These are phyloP conservation scores for Sporothrix inflata DNA, from an alignment of 2,329 filamentous ascomycete genomes.

Conservation along the genomic window DNA sequence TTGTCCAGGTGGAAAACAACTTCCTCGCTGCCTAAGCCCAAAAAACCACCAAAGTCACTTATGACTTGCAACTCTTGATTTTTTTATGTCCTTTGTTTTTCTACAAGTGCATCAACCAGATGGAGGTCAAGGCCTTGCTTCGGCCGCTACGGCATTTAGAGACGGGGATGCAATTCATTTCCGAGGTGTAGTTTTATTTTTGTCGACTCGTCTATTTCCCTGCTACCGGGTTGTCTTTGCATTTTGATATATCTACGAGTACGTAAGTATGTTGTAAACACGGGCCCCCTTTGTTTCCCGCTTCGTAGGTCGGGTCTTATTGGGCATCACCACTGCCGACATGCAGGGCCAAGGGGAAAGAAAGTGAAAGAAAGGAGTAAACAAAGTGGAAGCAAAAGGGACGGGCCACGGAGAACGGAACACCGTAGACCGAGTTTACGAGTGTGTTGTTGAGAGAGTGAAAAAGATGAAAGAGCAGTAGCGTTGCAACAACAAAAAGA, in stretches of 20 bases:
- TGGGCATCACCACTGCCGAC: not conserved
- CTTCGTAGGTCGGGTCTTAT: not conserved
- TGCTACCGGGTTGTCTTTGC: not conserved
- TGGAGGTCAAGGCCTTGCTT: not conserved
- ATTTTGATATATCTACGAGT: not conserved
- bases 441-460: not conserved
- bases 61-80: not conserved
- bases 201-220: not conserved
- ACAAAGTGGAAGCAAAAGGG: not conserved
- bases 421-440: not conserved
- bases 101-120: not conserved
- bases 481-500: not conserved
- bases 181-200: too few species aligned
- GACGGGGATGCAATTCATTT: not conserved
- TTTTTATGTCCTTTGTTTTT: not conserved
- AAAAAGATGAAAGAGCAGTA: not conserved
- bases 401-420: not conserved
- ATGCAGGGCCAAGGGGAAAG: not conserved
- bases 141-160: not conserved
- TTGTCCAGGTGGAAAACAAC: slow-evolving; percentile 1
- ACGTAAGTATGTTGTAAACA: not conserved
- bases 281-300: not conserved
- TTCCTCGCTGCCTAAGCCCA: not conserved
- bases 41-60: not conserved
- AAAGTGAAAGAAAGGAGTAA: not conserved